Base-by-base conservation (phyloP, 1,139 yeast species). In the Candida sp. region DNA sequence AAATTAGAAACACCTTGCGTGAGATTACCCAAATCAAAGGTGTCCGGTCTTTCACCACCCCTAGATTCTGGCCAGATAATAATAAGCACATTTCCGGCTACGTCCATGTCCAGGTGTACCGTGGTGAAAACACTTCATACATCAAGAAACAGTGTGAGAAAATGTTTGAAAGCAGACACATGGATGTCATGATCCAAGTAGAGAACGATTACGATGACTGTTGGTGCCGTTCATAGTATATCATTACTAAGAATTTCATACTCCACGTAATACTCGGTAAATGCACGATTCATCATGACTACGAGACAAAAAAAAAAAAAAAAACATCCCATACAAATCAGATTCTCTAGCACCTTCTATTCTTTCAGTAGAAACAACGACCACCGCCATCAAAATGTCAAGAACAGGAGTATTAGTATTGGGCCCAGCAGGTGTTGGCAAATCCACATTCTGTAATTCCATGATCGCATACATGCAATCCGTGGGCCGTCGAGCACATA, bases 341-440 rank as follows among this genome's bases (percentile, higher is more conserved):
- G 17, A 12, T 38, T 28, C 30, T 34, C 38, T 34, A 34, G 23
- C 38, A 34, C 22, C 23, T n/a, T 34, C 38, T 33, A n/a, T 11
- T 12, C 34, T 11, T 34, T 34, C 9, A 34, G 26, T 23, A 23
- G 5, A 34, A 28, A 25, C 17, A 3, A 30, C 7, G 26, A 35
- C 7, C 38, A 35, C 35, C 30, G 3, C 34, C 26, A 43, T 26
- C 55, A 32, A 22, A 17, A 94, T 94, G 99, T 91, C 98, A 3
- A 78, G 97, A 71, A 97, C 92, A 2, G 99, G 98, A 51, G 96
- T 92, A n/a, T 73, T 94, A 58, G 97, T 94, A 3, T 71, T 94
- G 58, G 99, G 99, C 1, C 99, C 99, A 12, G 99, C 99, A 0
- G 99, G 99, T 35, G 98, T 89, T 11, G 99, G 99, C 8, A 94